Evolutionary conservation across 2,329 filamentous ascomycete genomes (phyloP).

Genomic region (Botryotinia narcissicola): DNA sequence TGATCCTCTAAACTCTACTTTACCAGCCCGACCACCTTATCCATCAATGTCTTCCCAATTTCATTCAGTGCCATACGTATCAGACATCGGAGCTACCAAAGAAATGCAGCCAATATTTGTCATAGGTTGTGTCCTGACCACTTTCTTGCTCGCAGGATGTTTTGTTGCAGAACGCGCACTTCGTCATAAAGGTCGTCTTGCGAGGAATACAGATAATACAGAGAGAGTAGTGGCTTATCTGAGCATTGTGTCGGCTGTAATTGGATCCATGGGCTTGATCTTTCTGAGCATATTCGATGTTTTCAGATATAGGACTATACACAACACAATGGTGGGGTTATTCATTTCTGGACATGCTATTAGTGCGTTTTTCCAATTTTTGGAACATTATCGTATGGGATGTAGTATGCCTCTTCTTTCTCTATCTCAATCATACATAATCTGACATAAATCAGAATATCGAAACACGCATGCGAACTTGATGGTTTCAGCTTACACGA

Average conservation of each 20-base stretch:
- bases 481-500: slow-evolving; percentile 67
- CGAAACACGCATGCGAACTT: slow-evolving; percentile 14
- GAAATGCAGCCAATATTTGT: slow-evolving; percentile 77
- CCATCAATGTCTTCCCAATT: slow-evolving; percentile 52
- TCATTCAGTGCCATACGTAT: slow-evolving; percentile 70
- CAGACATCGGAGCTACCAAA: slow-evolving; percentile 56
- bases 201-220: slow-evolving; percentile 62
- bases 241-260: slow-evolving; percentile 65
- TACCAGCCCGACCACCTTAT: slow-evolving; percentile 51
- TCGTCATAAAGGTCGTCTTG: slow-evolving; percentile 75
- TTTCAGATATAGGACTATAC: slow-evolving; percentile 60
- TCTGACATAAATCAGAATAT: slow-evolving; percentile 12
- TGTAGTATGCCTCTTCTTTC: slow-evolving; percentile 49
- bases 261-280: slow-evolving; percentile 78
- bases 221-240: slow-evolving; percentile 63
- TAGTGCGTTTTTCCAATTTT: slow-evolving; percentile 82
- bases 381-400: slow-evolving; percentile 84
- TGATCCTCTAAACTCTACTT: not conserved
- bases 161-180: slow-evolving; percentile 83
- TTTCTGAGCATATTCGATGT: slow-evolving; percentile 86
- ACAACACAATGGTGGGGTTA: slow-evolving; percentile 73
- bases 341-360: slow-evolving; percentile 85
- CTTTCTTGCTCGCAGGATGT: slow-evolving; percentile 75
- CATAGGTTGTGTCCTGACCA: slow-evolving; percentile 66
- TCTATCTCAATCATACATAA: not conserved